Evolutionary conservation across 257 asterid species (phyloP).

Genomic region (Solanum acaule): DNA sequence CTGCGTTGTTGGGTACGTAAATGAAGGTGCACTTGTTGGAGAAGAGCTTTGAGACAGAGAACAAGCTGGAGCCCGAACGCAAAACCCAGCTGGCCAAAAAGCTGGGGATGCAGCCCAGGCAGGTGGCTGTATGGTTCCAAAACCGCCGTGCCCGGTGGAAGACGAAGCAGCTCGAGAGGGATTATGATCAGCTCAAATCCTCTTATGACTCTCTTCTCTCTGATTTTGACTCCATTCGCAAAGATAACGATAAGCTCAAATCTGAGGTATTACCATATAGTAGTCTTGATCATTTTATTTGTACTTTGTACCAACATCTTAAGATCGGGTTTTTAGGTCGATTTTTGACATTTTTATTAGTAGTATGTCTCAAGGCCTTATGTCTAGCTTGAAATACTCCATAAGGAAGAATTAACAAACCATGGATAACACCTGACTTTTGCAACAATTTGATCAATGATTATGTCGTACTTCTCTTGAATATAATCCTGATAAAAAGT

Average conservation of each 20-base stretch:
- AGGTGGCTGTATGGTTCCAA: slow-evolving; percentile 99
- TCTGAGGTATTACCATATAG: slow-evolving; percentile 43
- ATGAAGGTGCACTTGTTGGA: slow-evolving; percentile 83
- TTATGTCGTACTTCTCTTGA: neutral
- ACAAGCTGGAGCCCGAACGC: slow-evolving; percentile 97
- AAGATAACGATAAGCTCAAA: slow-evolving; percentile 84
- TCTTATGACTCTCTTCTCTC: slow-evolving; percentile 72
- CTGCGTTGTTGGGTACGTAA: neutral
- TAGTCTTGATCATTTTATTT: neutral
- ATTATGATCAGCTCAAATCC: slow-evolving; percentile 78
- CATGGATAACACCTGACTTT: neutral
- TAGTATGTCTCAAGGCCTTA: neutral
- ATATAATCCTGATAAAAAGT: neutral
- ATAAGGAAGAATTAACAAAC: neutral
- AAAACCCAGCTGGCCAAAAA: slow-evolving; percentile 85
- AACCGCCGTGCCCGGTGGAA: slow-evolving; percentile 99
- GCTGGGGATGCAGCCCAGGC: slow-evolving; percentile 91
- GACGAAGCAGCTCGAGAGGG: slow-evolving; percentile 93
- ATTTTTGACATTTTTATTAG: neutral
- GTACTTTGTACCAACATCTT: neutral
- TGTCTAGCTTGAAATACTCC: neutral
- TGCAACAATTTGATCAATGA: neutral
- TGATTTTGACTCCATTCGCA: slow-evolving; percentile 57
- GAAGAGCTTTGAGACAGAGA: slow-evolving; percentile 91
- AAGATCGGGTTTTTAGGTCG: neutral